Base-by-base conservation (phyloP, 148 eudicot genomes). In the Hydrangea macrophylla region DNA sequence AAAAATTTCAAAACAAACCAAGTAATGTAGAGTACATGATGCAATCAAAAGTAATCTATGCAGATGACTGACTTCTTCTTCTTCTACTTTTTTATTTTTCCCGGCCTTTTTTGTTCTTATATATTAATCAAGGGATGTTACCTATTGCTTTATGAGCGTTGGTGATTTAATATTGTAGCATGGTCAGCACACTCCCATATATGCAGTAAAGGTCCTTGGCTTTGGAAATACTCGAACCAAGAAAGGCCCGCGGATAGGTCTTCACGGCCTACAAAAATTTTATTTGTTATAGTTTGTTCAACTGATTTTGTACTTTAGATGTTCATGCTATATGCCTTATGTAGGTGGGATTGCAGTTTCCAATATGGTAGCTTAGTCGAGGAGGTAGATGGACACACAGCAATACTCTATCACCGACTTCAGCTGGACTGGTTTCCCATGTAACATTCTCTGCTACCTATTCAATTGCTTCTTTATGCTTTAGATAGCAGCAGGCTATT, bases 321-420 rank as follows among this genome's bases (percentile, higher is more conserved):
- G 64, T 60, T 56, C 45, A 48, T 58, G 51, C 67, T 59, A 9
- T 58, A 9, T 70, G 68, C 17, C 9, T 69, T 69, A 27, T 78
- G 73, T 81, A 95, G 99, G 83, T 95, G 99, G 99, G 99, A 95
- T 69, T 91, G 94, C 78, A 84, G 86, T 79, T 95, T 95, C 81
- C 99, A 84, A 81, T 80, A 80, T 59, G 99, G 99, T 70, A 91
- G 99, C 71, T 72, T 95, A 81, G 99, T 95, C 64, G 97, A 95
- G 81, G 99, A 95, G 83, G 97, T 95, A 37, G 99, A 95, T 82
- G 99, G 99, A 70, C 99, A 95, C 78, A 95, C 99, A 28, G 97
- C 99, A 55, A 74, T 95, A 68, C 85, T 95, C 62, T 91, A 95
- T 85, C 99, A 91, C 74, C 81, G 86, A 64, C 91, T 95, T 76